A percentile compares a stretch with the other conserved stretches of the same genome.
These are phyloP conservation scores for Aquilaria yunnanensis DNA, from an alignment of 345 rosid genomes.

Conservation along the genomic window DNA sequence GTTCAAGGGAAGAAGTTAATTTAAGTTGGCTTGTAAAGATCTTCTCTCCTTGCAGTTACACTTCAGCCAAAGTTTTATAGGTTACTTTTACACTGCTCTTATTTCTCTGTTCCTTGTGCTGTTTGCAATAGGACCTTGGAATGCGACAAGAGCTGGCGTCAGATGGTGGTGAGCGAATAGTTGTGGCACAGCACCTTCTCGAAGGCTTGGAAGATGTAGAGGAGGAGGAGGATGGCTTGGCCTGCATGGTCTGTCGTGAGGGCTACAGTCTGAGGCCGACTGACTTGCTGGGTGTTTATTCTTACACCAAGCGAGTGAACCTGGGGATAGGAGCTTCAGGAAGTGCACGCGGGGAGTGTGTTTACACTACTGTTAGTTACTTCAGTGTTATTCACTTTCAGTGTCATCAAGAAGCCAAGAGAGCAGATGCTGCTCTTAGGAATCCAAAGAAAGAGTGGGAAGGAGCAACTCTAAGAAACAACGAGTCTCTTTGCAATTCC, in stretches of 20 bases:
- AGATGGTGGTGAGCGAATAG: conserved; percentile 91
- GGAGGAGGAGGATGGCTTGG: conserved; percentile 95
- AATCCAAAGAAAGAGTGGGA: conserved; percentile 99
- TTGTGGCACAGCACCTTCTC: conserved; percentile 69
- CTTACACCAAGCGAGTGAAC: conserved; percentile 90
- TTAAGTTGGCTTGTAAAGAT: not conserved
- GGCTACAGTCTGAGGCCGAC: conserved; percentile 94
- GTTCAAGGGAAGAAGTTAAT: not conserved
- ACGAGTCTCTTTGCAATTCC: conserved; percentile 95
- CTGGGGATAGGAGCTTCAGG: conserved; percentile 90
- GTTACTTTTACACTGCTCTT: not conserved
- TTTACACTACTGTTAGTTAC: conserved; percentile 95
- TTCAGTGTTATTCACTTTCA: conserved; percentile 95
- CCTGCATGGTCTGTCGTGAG: conserved; percentile 98
- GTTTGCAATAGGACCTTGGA: conserved; percentile 66
- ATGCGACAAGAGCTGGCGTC: conserved; percentile 76
- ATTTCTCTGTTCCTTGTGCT: conserved; percentile 12
- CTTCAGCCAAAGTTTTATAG: not conserved
- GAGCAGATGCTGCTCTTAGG: conserved; percentile 93
- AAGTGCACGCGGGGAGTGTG: conserved; percentile 91
- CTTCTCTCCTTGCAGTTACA: not conserved
- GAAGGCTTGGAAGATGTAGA: conserved; percentile 97
- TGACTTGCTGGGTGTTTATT: conserved; percentile 85
- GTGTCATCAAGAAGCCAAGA: conserved; percentile 99
- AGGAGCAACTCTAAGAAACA: conserved; percentile 92